Conservation (phyloP, 106 monocot species). For the Dendrobium catenatum region DNA sequence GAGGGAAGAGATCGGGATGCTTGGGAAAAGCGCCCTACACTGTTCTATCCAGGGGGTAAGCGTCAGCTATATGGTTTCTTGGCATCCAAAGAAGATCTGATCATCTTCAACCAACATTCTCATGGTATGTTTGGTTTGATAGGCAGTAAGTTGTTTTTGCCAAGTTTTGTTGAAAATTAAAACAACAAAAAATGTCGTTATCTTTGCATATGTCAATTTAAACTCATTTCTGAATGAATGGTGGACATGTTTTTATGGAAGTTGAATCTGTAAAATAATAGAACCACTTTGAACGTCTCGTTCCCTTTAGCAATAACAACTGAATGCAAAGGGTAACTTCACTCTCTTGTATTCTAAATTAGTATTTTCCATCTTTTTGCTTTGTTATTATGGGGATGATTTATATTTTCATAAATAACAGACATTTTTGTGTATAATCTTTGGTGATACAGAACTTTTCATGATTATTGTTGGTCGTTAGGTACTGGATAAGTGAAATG, state of each 20-base stretch:
- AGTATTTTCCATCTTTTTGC: neutral
- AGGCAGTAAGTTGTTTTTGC: neutral
- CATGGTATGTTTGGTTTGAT: slow-evolving; percentile 20
- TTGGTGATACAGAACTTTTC: neutral
- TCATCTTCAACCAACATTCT: slow-evolving; percentile 51
- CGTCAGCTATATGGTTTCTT: slow-evolving; percentile 58
- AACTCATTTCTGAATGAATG: neutral
- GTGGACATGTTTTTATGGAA: neutral
- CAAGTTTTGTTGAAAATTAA: neutral
- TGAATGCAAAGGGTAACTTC: slow-evolving; percentile 1
- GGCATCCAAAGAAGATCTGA: slow-evolving; percentile 55
- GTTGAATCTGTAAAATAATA: neutral
- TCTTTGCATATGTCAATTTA: neutral
- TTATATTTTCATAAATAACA: neutral
- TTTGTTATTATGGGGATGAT: neutral
- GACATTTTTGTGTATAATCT: neutral
- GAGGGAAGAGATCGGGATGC: slow-evolving; percentile 48
- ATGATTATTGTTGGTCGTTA: neutral
- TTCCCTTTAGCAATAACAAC: neutral
- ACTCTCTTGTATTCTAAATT: neutral
- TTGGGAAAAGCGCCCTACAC: slow-evolving; percentile 26
- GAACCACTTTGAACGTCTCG: neutral
- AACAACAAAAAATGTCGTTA: neutral
- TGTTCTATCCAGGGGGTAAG: slow-evolving; percentile 43
- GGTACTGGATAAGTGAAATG: neutral